These are phyloP conservation scores for Penicillium concentricum DNA, from an alignment of 2,329 filamentous ascomycete species.

Conservation along the genomic window DNA sequence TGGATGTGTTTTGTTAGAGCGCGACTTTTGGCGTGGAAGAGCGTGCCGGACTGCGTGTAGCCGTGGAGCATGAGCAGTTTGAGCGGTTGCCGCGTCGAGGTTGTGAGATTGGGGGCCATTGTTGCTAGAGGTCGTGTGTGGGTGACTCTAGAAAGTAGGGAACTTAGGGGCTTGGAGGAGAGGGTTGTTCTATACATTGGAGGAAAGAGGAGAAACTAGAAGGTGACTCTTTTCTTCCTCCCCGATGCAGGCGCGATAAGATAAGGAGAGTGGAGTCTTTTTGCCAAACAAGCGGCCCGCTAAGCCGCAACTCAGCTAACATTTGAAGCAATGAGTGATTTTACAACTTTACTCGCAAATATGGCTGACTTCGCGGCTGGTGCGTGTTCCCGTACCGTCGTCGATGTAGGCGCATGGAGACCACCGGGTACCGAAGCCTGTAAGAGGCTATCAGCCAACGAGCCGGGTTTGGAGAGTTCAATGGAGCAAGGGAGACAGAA, in stretches of 20 bases:
- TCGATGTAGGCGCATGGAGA: too few species aligned
- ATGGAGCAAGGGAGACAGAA: too few species aligned
- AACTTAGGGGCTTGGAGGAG: neutral
- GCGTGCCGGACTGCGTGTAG: slow-evolving; percentile 83
- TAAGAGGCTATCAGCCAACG: too few species aligned
- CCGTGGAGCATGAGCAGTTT: slow-evolving; percentile 81
- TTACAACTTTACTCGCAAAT: neutral
- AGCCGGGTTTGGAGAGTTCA: too few species aligned
- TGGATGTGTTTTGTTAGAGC: slow-evolving; percentile 76
- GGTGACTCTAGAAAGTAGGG: slow-evolving; percentile 1
- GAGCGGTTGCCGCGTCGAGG: slow-evolving; percentile 31
- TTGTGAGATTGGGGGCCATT: slow-evolving; percentile 19
- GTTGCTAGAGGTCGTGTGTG: slow-evolving; percentile 1
- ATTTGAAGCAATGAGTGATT: neutral
- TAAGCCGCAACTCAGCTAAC: neutral
- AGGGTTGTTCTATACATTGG: neutral
- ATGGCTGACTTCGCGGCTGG: too few species aligned
- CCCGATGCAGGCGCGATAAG: neutral
- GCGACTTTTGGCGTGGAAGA: slow-evolving; percentile 86
- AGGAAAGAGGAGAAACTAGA: neutral
- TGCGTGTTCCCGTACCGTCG: too few species aligned
- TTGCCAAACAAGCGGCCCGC: neutral
- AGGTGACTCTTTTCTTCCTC: neutral
- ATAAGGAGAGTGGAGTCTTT: neutral
- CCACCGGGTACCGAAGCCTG: too few species aligned